phyloP scores from a whole-genome alignment of 2,329 filamentous ascomycete species.

The Corynespora cassiicola region DNA sequence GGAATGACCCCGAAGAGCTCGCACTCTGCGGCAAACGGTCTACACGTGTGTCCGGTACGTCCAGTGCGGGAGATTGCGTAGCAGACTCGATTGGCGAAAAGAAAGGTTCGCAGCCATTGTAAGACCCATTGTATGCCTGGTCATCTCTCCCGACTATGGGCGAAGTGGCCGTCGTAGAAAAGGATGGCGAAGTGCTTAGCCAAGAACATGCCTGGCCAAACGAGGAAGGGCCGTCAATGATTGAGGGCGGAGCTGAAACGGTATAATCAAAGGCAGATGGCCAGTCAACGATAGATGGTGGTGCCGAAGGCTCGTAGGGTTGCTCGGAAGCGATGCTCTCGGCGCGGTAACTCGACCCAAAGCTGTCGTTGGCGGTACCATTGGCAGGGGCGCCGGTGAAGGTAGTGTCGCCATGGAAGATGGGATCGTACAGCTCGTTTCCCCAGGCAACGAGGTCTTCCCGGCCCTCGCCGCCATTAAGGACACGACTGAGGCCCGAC shows the following conservation, averaged over 20 bases:
- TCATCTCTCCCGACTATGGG: constrained; percentile 27
- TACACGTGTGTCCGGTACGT: constrained; percentile 31
- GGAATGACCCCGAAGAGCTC: constrained; percentile 21
- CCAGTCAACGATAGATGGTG: constrained; percentile 31
- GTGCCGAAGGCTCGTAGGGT: constrained; percentile 25
- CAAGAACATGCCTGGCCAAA: constrained; percentile 27
- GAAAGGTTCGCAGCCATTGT: constrained; percentile 28
- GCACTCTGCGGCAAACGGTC: constrained; percentile 27
- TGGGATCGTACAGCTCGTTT: constrained; percentile 33
- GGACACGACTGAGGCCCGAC: constrained; percentile 22
- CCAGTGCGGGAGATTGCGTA: constrained; percentile 27
- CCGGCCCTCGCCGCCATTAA: constrained; percentile 31
- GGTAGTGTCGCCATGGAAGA: constrained; percentile 29
- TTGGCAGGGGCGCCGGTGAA: constrained; percentile 14
- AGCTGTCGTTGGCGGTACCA: constrained; percentile 7
- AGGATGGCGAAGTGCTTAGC: constrained; percentile 28
- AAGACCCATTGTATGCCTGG: constrained; percentile 24
- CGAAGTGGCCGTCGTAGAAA: constrained; percentile 33
- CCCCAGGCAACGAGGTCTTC: constrained; percentile 37
- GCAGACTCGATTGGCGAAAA: constrained; percentile 21
- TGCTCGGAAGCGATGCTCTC: constrained; percentile 30
- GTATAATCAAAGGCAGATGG: constrained; percentile 34
- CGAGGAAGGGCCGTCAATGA: constrained; percentile 31
- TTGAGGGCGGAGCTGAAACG: constrained; percentile 35
- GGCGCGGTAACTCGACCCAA: constrained; percentile 17